phyloP scores from a whole-genome alignment of 805 yeast genomes.

The Saccharomyces mikatae region DNA sequence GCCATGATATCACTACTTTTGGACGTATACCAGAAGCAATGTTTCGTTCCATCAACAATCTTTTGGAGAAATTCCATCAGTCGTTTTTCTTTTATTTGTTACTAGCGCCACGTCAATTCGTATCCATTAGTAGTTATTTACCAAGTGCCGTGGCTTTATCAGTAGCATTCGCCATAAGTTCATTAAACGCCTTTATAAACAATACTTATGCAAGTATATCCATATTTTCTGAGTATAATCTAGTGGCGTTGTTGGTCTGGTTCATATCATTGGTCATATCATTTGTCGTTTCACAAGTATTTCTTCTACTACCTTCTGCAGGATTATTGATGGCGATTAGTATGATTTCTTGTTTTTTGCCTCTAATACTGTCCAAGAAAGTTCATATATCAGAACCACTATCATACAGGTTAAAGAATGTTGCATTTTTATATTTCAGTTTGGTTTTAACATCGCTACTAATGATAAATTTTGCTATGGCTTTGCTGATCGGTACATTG shows the following conservation, averaged over 20 bases:
- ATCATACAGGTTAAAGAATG: conserved; percentile 31
- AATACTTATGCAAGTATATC: conserved; percentile 12
- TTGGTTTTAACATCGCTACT: conserved; percentile 63
- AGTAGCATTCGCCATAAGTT: conserved; percentile 57
- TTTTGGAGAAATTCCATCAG: conserved; percentile 93
- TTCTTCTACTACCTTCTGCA: conserved; percentile 11
- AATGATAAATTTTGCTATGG: conserved; percentile 78
- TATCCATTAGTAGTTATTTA: conserved; percentile 86
- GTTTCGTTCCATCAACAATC: conserved; percentile 81
- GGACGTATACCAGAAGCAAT: conserved; percentile 86
- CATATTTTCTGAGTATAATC: conserved; percentile 13
- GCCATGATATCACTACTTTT: conserved; percentile 76
- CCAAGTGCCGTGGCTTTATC: conserved; percentile 77
- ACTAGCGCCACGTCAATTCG: conserved; percentile 70
- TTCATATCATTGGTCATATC: conserved; percentile 29
- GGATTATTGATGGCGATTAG: conserved; percentile 12
- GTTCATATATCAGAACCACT: conserved; percentile 18
- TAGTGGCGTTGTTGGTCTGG: conserved; percentile 17
- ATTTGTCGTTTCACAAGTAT: conserved; percentile 16
- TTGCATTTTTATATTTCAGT: conserved; percentile 54
- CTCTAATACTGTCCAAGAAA: conserved; percentile 12
- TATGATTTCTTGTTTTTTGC: conserved; percentile 12
- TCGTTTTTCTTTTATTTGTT: conserved; percentile 88
- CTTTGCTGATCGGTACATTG: conserved; percentile 60
- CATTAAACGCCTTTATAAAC: conserved; percentile 50